A percentile compares a stretch with the other conserved stretches of the same genome.
These are phyloP conservation scores for Sideroxylon spinosum DNA, from an alignment of 179 eudicot species.

Conservation along the genomic window DNA sequence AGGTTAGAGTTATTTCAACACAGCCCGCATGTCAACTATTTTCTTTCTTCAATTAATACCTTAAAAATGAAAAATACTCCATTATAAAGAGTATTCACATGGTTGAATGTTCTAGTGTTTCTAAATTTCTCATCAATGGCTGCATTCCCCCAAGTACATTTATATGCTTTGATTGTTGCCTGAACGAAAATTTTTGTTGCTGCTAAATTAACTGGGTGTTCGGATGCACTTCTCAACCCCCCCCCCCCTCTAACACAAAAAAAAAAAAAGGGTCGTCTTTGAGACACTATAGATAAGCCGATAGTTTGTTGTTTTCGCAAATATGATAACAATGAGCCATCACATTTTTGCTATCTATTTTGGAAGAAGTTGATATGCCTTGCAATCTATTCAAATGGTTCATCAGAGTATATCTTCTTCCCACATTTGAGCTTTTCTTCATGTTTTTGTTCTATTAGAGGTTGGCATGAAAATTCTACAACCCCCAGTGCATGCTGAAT, in stretches of 20 bases:
- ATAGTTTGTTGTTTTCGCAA: no score
- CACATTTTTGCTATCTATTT: neutral
- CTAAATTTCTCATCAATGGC: neutral
- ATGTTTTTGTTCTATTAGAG: neutral
- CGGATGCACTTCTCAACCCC: no score
- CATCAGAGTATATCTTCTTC: no score
- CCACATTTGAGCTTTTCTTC: no score
- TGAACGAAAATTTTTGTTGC: no score
- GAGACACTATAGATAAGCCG: no score
- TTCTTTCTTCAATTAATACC: neutral
- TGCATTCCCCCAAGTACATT: neutral
- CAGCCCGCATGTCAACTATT: neutral
- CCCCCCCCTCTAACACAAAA: no score
- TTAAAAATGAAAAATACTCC: neutral
- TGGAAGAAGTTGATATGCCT: neutral
- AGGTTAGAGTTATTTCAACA: slow-evolving; percentile 38
- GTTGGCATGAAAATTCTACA: neutral
- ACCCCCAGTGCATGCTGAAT: neutral
- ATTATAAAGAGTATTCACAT: no score
- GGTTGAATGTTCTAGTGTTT: neutral
- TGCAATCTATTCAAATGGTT: neutral
- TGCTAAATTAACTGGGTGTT: no score
- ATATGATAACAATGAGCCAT: no score
- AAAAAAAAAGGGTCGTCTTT: no score
- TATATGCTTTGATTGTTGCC: no score